Evolutionary conservation across 2,329 filamentous ascomycete genomes (phyloP).

Genomic region (Xylariaceae sp.): DNA sequence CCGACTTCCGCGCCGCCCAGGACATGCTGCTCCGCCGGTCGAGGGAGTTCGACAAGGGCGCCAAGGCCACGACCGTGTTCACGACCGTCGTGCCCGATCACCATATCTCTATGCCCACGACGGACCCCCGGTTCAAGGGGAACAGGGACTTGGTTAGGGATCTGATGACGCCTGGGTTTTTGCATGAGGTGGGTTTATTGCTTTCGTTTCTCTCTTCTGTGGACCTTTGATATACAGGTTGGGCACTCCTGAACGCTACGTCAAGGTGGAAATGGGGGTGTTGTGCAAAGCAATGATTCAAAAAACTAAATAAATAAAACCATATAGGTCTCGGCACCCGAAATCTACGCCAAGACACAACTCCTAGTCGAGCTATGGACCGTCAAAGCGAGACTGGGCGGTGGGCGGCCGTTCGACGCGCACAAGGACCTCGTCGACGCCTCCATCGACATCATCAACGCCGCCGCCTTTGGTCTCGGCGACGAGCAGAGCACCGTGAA

Average conservation of each 20-base stretch:
- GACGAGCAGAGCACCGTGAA: slow-evolving; percentile 16
- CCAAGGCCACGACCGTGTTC: slow-evolving; percentile 19
- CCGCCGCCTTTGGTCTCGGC: slow-evolving; percentile 29
- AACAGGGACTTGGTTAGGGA: slow-evolving; percentile 33
- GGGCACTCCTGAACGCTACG: too few relatives aligned
- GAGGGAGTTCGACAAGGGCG: slow-evolving; percentile 31
- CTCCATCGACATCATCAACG: slow-evolving; percentile 33
- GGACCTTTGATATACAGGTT: neutral
- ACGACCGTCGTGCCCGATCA: slow-evolving; percentile 21
- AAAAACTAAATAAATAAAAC: neutral
- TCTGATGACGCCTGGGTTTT: slow-evolving; percentile 34
- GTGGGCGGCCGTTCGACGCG: slow-evolving; percentile 30
- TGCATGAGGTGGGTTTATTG: slow-evolving; percentile 20
- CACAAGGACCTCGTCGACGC: slow-evolving; percentile 29
- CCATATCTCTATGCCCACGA: slow-evolving; percentile 32
- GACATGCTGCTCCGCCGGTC: slow-evolving; percentile 31
- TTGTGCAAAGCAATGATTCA: neutral
- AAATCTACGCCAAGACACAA: slow-evolving; percentile 30
- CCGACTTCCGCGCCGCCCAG: slow-evolving; percentile 30
- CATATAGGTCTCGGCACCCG: slow-evolving; percentile 30
- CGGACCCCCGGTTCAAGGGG: slow-evolving; percentile 29
- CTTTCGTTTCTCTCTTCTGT: neutral
- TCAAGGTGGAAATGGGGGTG: too few relatives aligned
- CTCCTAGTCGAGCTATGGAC: slow-evolving; percentile 33
- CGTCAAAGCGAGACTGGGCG: slow-evolving; percentile 27